Evolutionary conservation across 1,284 basidiomycete genomes (phyloP).

Genomic region (Microbotryum intermedium): DNA sequence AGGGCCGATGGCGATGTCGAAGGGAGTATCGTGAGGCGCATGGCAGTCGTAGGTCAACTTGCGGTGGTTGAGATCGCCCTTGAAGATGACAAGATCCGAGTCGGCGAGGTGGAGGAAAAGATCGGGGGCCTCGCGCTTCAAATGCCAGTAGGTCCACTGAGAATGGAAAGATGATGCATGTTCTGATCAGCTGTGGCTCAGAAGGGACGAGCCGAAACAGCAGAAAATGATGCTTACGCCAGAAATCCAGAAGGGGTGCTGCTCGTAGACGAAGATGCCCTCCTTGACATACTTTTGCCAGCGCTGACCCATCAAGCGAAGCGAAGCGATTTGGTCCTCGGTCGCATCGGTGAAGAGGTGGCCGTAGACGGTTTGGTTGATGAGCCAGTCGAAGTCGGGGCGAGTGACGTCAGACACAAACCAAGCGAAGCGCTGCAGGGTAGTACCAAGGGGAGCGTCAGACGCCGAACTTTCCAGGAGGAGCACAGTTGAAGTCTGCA

Average conservation of each 20-base stretch:
- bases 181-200: neutral
- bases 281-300: conserved; percentile 97
- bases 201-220: conserved; percentile 4
- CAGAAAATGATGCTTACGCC: conserved; percentile 64
- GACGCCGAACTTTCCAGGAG: neutral
- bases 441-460: neutral
- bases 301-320: conserved; percentile 69
- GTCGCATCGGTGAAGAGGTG: conserved; percentile 73
- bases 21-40: conserved; percentile 81
- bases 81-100: conserved; percentile 90
- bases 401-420: conserved; percentile 95
- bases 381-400: conserved; percentile 88
- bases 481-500: neutral
- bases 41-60: conserved; percentile 82
- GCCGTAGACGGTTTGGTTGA: conserved; percentile 53
- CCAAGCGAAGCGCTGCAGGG: conserved; percentile 61
- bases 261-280: conserved; percentile 90
- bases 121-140: conserved; percentile 80
- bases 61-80: conserved; percentile 88
- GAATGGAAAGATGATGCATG: neutral
- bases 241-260: conserved; percentile 79
- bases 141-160: conserved; percentile 56
- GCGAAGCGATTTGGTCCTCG: conserved; percentile 70
- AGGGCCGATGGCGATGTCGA: conserved; percentile 84
- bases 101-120: conserved; percentile 85